These are phyloP conservation scores for Scenedesmus sp. DNA, from an alignment of 163 green algal species.

Conservation along the genomic window DNA sequence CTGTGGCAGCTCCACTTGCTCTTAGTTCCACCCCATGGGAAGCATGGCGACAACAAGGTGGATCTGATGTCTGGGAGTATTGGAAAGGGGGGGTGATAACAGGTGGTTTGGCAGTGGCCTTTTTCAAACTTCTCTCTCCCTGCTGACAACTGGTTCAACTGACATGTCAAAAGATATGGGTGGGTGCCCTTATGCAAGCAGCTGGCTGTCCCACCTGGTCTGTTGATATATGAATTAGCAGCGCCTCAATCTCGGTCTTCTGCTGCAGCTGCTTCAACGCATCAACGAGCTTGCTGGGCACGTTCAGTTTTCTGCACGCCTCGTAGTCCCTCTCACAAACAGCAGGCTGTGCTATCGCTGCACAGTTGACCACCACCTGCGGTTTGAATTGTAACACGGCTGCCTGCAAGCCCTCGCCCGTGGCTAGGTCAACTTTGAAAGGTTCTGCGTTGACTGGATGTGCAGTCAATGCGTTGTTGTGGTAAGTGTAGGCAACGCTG, in stretches of 20 bases:
- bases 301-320: slow-evolving; percentile 65
- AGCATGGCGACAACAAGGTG: no score
- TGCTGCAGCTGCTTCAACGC: slow-evolving; percentile 49
- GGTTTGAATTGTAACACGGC: slow-evolving; percentile 60
- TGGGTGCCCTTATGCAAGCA: no score
- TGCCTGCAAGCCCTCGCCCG: slow-evolving; percentile 65
- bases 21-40: no score
- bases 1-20: no score
- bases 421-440: slow-evolving; percentile 70
- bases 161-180: no score
- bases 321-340: slow-evolving; percentile 57
- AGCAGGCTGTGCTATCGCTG: slow-evolving; percentile 57
- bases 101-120: no score
- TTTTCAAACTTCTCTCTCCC: no score
- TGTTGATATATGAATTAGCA: slow-evolving; percentile 74
- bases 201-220: slow-evolving; percentile 60
- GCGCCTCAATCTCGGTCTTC: slow-evolving; percentile 10
- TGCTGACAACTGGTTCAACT: no score
- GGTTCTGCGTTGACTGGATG: not conserved
- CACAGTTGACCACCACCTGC: slow-evolving; percentile 73
- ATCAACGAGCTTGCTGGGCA: slow-evolving; percentile 62
- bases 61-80: no score
- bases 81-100: no score
- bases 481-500: slow-evolving; percentile 50
- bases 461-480: not conserved